phyloP scores from a whole-genome alignment of 108 stramenopile genomes.

The Cylindrotheca closterium region DNA sequence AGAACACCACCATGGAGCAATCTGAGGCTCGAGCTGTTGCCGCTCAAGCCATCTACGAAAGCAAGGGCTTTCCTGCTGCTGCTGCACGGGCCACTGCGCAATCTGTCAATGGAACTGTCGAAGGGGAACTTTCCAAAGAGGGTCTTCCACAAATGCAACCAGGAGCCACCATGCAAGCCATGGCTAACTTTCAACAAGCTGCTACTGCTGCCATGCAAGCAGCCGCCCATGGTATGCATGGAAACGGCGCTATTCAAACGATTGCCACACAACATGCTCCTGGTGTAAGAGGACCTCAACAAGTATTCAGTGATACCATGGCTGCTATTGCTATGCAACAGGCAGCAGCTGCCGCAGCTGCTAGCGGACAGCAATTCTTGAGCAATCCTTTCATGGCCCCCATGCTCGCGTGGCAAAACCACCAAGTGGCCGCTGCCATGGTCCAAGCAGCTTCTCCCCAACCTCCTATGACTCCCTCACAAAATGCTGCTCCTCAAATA shows the following conservation, averaged over 20 bases:
- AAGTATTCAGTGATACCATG: slow-evolving; percentile 54
- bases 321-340: slow-evolving; percentile 59
- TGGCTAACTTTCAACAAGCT: slow-evolving; percentile 68
- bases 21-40: slow-evolving; percentile 43
- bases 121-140: neutral
- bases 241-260: neutral
- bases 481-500: too few species aligned
- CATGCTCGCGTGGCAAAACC: slow-evolving; percentile 17
- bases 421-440: slow-evolving; percentile 3
- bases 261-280: slow-evolving; percentile 32
- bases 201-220: slow-evolving; percentile 61
- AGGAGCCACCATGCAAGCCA: slow-evolving; percentile 68
- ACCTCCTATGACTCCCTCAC: slow-evolving; percentile 3
- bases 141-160: slow-evolving; percentile 47
- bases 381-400: slow-evolving; percentile 28
- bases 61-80: slow-evolving; percentile 43
- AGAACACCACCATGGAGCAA: slow-evolving; percentile 8
- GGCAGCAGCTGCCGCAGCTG: slow-evolving; percentile 42
- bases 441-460: slow-evolving; percentile 1
- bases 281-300: slow-evolving; percentile 25
- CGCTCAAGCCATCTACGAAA: slow-evolving; percentile 44
- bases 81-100: slow-evolving; percentile 48
- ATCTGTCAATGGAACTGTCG: slow-evolving; percentile 17
- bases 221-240: slow-evolving; percentile 47
- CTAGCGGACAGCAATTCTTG: slow-evolving; percentile 18